phyloP scores from a whole-genome alignment of 805 yeast species.

The Candida dajiaensis region DNA sequence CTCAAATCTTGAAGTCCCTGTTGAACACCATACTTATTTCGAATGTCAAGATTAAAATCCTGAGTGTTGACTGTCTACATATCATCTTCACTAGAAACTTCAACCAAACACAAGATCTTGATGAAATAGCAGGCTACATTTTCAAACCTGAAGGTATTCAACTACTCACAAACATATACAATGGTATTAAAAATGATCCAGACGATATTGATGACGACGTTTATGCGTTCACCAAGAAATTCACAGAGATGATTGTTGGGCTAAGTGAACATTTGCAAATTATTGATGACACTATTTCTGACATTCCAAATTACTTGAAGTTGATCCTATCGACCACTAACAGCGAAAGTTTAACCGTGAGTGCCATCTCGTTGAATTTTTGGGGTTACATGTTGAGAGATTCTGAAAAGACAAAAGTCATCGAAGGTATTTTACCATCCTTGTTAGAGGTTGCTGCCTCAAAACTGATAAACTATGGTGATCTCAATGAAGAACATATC shows the following conservation, averaged over 20 bases:
- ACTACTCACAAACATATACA: constrained; percentile 60
- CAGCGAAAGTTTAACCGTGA: constrained; percentile 81
- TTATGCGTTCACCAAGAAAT: constrained; percentile 79
- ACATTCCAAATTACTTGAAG: constrained; percentile 60
- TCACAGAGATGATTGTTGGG: constrained; percentile 90
- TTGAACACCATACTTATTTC: constrained; percentile 52
- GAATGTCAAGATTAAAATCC: constrained; percentile 64
- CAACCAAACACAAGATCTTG: constrained; percentile 59
- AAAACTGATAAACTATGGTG: constrained; percentile 67
- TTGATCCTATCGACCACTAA: constrained; percentile 75
- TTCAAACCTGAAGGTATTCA: constrained; percentile 70
- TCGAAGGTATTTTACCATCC: constrained; percentile 53
- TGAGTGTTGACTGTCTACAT: constrained; percentile 89
- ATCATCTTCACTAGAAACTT: constrained; percentile 79
- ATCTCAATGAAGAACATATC: constrained; percentile 56
- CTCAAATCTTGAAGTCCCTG: constrained; percentile 60
- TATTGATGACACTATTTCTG: constrained; percentile 41
- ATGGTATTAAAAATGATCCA: constrained; percentile 45
- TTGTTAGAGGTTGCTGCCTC: constrained; percentile 73
- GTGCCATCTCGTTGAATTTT: constrained; percentile 85
- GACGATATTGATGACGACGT: constrained; percentile 73
- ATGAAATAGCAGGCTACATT: constrained; percentile 70
- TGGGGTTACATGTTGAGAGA: constrained; percentile 89
- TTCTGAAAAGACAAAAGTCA: constrained; percentile 53
- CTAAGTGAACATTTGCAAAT: constrained; percentile 71